phyloP scores from a whole-genome alignment of 78 protist species.

The Monosiga brevicollis region DNA sequence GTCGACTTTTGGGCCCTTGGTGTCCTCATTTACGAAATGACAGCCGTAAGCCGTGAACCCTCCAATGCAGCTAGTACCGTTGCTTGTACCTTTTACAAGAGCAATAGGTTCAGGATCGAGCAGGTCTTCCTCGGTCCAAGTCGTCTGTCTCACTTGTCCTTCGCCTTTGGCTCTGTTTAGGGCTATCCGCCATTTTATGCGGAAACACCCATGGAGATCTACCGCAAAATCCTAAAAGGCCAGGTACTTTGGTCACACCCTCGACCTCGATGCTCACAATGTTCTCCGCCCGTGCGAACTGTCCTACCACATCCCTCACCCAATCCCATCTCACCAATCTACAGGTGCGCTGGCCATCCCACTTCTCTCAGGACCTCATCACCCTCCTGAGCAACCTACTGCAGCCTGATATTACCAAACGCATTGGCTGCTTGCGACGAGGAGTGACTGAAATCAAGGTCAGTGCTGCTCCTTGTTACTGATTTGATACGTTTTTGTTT shows the following conservation, averaged over 20 bases:
- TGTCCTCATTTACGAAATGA: constrained; percentile 39
- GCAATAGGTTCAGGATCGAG: background rate
- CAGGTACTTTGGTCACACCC: too few relatives aligned
- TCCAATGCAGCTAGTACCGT: too few relatives aligned
- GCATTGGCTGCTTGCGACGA: constrained; percentile 67
- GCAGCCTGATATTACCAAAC: constrained; percentile 58
- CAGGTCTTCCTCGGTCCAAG: background rate
- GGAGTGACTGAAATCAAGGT: constrained; percentile 84
- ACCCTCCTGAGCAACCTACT: constrained; percentile 72
- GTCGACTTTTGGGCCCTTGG: constrained; percentile 70
- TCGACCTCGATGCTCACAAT: background rate
- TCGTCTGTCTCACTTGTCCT: constrained; percentile 25
- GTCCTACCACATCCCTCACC: too few relatives aligned
- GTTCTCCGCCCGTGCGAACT: background rate
- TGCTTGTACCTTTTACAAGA: too few relatives aligned
- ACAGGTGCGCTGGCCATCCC: constrained; percentile 68
- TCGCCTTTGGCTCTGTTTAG: background rate
- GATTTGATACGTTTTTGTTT: too few relatives aligned
- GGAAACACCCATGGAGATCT: constrained; percentile 69
- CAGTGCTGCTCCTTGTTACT: constrained; percentile 51
- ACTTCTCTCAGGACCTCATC: constrained; percentile 56
- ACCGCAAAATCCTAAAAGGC: constrained; percentile 84
- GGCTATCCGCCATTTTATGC: constrained; percentile 82
- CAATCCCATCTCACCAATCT: too few relatives aligned
- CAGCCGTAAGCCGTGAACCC: constrained; percentile 14